A percentile compares a stretch with the other conserved stretches of the same genome.
These are phyloP conservation scores for Fusarium burgessii DNA, from an alignment of 2,329 filamentous ascomycete species.

Conservation along the genomic window DNA sequence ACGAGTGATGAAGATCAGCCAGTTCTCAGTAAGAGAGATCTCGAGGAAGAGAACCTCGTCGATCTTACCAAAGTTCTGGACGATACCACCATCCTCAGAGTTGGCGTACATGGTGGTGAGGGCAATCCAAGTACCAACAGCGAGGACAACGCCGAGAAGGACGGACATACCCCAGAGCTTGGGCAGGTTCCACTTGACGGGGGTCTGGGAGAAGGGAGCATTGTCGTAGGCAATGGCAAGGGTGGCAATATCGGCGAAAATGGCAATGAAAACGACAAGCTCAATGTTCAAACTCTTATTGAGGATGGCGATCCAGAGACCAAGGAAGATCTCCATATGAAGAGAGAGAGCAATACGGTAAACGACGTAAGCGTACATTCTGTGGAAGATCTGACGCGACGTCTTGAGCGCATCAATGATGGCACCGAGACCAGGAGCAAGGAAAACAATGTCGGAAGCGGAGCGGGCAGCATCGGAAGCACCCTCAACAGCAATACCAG, in stretches of 20 bases:
- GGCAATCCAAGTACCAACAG: slow-evolving; percentile 88
- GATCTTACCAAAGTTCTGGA: slow-evolving; percentile 86
- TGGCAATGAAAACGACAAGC: slow-evolving; percentile 91
- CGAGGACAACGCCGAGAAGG: slow-evolving; percentile 83
- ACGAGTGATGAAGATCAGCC: slow-evolving; percentile 96
- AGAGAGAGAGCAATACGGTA: slow-evolving; percentile 94
- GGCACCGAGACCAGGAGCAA: slow-evolving; percentile 88
- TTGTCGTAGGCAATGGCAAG: slow-evolving; percentile 95
- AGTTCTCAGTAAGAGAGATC: slow-evolving; percentile 92
- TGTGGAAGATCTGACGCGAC: slow-evolving; percentile 94
- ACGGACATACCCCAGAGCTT: slow-evolving; percentile 95
- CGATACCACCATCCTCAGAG: slow-evolving; percentile 81
- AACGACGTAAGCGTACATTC: slow-evolving; percentile 96
- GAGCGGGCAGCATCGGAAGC: slow-evolving; percentile 91
- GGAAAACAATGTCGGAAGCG: slow-evolving; percentile 93
- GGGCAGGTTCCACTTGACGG: slow-evolving; percentile 95
- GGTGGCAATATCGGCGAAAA: slow-evolving; percentile 93
- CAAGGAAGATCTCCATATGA: slow-evolving; percentile 91
- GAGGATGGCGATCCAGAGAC: slow-evolving; percentile 90
- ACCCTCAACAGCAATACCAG: slow-evolving; percentile 94
- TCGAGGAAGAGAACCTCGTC: slow-evolving; percentile 90
- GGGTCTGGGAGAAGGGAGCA: slow-evolving; percentile 84
- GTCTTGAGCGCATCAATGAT: slow-evolving; percentile 95
- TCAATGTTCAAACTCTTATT: slow-evolving; percentile 88
- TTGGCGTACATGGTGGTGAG: slow-evolving; percentile 84